These are phyloP conservation scores for Anastatica hierochuntica DNA, from an alignment of 345 rosid genomes.

Conservation along the genomic window DNA sequence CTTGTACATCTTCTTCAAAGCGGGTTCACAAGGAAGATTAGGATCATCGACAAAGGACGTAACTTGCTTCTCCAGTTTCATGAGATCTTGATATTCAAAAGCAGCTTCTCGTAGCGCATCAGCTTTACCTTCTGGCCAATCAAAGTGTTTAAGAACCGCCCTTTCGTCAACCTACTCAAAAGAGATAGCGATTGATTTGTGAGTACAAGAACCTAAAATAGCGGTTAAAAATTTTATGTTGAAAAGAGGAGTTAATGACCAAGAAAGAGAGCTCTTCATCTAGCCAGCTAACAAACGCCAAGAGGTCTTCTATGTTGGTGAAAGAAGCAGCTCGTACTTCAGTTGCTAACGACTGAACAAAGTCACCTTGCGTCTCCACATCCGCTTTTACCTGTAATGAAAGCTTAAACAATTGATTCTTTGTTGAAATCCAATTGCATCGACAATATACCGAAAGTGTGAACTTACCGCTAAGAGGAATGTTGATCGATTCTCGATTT, in stretches of 20 bases:
- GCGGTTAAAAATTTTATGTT: neutral
- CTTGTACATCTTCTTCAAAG: constrained; percentile 85
- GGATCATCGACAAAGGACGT: constrained; percentile 81
- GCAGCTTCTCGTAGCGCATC: constrained; percentile 95
- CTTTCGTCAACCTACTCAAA: constrained; percentile 77
- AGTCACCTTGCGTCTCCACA: constrained; percentile 98
- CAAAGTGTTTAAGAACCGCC: constrained; percentile 97
- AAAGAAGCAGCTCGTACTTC: constrained; percentile 89
- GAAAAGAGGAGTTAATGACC: constrained; percentile 28
- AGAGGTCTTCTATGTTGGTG: constrained; percentile 57
- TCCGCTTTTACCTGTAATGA: constrained; percentile 83
- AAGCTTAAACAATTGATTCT: neutral
- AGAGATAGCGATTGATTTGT: neutral
- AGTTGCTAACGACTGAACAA: constrained; percentile 80
- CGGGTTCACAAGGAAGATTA: constrained; percentile 70
- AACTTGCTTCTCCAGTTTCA: constrained; percentile 75
- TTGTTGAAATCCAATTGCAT: neutral
- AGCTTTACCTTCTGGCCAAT: constrained; percentile 99
- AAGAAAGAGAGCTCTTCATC: constrained; percentile 98
- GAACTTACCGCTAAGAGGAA: constrained; percentile 81
- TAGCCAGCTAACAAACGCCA: constrained; percentile 92
- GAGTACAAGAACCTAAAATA: neutral
- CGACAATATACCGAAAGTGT: neutral
- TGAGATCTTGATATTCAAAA: constrained; percentile 90
- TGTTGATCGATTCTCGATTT: constrained; percentile 82